A percentile compares a stretch with the other conserved stretches of the same genome.
These are phyloP conservation scores for Nakazawaea laoshanensis DNA, from an alignment of 805 yeast species.

Conservation along the genomic window DNA sequence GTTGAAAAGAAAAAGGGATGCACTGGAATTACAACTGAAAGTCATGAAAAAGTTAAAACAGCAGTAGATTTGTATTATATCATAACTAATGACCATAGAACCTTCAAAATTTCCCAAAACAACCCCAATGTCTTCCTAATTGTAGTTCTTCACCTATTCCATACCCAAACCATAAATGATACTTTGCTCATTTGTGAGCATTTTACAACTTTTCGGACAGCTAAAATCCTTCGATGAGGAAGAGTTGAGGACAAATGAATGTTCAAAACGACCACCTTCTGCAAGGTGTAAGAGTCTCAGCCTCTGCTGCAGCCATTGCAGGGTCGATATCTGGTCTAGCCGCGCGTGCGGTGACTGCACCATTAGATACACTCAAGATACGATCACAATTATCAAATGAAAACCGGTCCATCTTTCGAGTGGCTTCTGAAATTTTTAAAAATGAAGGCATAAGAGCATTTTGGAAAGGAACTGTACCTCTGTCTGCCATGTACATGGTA, in stretches of 20 bases:
- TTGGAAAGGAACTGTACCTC: constrained; percentile 98
- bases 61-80: no score
- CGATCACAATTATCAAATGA: constrained; percentile 52
- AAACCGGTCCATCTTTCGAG: constrained; percentile 26
- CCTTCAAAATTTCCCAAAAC: no score
- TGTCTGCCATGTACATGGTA: constrained; percentile 72
- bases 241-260: not conserved
- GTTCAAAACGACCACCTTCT: constrained; percentile 7
- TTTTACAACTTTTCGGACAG: not conserved
- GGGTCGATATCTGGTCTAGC: constrained; percentile 67
- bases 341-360: constrained; percentile 51
- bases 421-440: constrained; percentile 22
- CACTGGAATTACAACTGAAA: no score
- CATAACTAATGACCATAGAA: no score
- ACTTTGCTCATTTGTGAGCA: no score
- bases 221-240: not conserved
- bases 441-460: constrained; percentile 69
- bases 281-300: constrained; percentile 7
- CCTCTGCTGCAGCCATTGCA: constrained; percentile 27
- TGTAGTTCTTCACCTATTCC: no score
- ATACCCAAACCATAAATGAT: no score
- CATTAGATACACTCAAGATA: constrained; percentile 72
- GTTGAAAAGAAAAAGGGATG: constrained; percentile 1
- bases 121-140: no score
- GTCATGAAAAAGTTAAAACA: no score